Evolutionary conservation across 164 flowering plant genomes (phyloP).

Genomic region (Amborella trichopoda): DNA sequence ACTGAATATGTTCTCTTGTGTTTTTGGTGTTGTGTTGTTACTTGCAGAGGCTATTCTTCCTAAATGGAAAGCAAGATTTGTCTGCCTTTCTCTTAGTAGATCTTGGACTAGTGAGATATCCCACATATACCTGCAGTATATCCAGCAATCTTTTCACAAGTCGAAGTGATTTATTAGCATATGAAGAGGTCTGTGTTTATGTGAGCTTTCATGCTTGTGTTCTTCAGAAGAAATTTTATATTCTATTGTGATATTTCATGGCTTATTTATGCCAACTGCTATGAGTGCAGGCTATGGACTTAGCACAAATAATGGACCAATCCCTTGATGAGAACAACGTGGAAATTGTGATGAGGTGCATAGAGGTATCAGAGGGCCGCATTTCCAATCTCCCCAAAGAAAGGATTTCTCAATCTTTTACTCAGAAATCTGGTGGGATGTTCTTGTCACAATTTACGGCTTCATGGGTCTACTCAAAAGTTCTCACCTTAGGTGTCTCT

Average conservation of each 20-base stretch:
- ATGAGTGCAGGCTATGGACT: slow-evolving; percentile 65
- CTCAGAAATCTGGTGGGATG: slow-evolving; percentile 19
- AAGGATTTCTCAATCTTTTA: slow-evolving; percentile 11
- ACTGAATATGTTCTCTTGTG: not conserved
- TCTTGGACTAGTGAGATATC: slow-evolving; percentile 78
- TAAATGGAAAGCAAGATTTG: slow-evolving; percentile 83
- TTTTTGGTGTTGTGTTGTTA: not conserved
- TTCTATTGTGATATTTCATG: not conserved
- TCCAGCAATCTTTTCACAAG: slow-evolving; percentile 41
- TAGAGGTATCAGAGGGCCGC: slow-evolving; percentile 42
- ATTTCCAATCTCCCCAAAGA: slow-evolving; percentile 17
- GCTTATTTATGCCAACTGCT: not conserved
- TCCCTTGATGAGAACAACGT: slow-evolving; percentile 52
- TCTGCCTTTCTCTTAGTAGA: slow-evolving; percentile 77
- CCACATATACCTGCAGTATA: slow-evolving; percentile 56
- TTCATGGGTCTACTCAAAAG: slow-evolving; percentile 74
- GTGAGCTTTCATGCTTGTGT: too few species aligned
- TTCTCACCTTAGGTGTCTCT: slow-evolving; percentile 61
- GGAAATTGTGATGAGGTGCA: slow-evolving; percentile 47
- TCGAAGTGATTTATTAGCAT: slow-evolving; percentile 51
- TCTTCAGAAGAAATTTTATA: too few species aligned
- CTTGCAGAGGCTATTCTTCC: slow-evolving; percentile 83
- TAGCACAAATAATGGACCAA: slow-evolving; percentile 81
- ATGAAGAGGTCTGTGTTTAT: slow-evolving; percentile 99
- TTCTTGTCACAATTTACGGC: slow-evolving; percentile 48